Evolutionary conservation across 192 early-diverging fungal species (phyloP), one percentile per base, ranked within the genome.

Genomic region (Blastocladiella britannica): DNA sequence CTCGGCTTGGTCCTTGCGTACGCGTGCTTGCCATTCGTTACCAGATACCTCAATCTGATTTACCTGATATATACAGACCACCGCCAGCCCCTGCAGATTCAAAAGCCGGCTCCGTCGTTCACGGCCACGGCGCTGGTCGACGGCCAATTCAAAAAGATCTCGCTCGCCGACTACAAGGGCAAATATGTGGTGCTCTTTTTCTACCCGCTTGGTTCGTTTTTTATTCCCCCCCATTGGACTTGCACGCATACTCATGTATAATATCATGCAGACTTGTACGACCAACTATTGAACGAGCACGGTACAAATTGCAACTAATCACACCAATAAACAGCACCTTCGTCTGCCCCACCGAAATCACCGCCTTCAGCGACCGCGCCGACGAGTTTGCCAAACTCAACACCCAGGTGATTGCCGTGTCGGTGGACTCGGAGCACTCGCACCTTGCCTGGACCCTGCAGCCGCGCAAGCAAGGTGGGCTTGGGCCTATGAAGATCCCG

Each of bases 91-190:
- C 70, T 66, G 29, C 60, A 60, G 37, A 65, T 72, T 72, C 63
- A 67, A 67, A 71, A 75, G 65, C 67, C 62, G 27, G 84, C 82
- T 54, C 85, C 85, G 57, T 60, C 53, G 26, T 87, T 86, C 70
- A 74, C 65, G 37, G 80, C 79, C 52, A 65, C 61, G 53, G 82
- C 83, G 31, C 75, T 84, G 51, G 74, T 85, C 47, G 66, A 86
- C 58, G 75, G 78, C 37, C 68, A 78, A 58, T 80, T 88, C 77
- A 71, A 84, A 70, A 64, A 69, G 28, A 66, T 86, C 53, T 77
- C 78, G 24, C 67, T 88, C 28, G 69, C 65, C 52, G 72, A 76
- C 51, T 58, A 47, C 37, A 9, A 20, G 15, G 37, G 37, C 37
- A 47, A 47, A 47, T 47, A 47, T 20, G 65, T 69, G 27, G 70